Conservation (phyloP, 1,284 basidiomycete species). For the Ustilago trichophora region DNA sequence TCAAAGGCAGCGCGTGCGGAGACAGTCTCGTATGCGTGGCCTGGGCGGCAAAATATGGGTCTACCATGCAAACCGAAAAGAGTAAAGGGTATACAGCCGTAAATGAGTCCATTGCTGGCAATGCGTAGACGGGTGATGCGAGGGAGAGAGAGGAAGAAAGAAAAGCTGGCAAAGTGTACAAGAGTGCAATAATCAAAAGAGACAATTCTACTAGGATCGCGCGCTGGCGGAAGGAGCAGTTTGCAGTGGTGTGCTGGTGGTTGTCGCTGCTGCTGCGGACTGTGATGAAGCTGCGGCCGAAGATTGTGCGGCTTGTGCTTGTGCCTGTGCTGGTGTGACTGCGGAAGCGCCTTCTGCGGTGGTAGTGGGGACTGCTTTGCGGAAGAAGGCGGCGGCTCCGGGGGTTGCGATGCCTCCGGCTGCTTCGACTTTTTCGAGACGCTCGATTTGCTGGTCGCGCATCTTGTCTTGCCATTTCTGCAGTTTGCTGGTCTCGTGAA, state of each 20-base stretch:
- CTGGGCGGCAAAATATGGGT: too few relatives aligned
- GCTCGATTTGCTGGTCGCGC: conserved; percentile 53
- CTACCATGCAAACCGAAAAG: too few relatives aligned
- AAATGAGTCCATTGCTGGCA: neutral
- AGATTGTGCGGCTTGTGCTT: neutral
- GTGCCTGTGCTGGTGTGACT: conserved; percentile 1
- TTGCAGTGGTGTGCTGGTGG: conserved; percentile 12
- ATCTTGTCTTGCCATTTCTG: conserved; percentile 64
- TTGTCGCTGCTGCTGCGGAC: conserved; percentile 5
- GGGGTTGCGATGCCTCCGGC: conserved; percentile 40
- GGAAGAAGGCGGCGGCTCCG: conserved; percentile 38
- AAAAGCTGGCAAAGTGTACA: neutral
- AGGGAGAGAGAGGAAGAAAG: neutral
- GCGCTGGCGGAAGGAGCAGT: neutral
- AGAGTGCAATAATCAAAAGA: neutral
- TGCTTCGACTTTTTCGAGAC: conserved; percentile 47
- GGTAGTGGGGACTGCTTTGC: conserved; percentile 8
- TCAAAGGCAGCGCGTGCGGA: too few relatives aligned
- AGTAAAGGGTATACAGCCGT: conserved; percentile 9
- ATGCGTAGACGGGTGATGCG: neutral
- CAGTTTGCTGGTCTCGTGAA: conserved; percentile 62
- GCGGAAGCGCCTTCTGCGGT: neutral
- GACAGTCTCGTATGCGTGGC: too few relatives aligned
- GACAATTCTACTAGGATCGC: neutral
- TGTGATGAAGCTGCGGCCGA: neutral